Evolutionary conservation across 1,284 basidiomycete species (phyloP).

Genomic region (Puccinia sorghi): DNA sequence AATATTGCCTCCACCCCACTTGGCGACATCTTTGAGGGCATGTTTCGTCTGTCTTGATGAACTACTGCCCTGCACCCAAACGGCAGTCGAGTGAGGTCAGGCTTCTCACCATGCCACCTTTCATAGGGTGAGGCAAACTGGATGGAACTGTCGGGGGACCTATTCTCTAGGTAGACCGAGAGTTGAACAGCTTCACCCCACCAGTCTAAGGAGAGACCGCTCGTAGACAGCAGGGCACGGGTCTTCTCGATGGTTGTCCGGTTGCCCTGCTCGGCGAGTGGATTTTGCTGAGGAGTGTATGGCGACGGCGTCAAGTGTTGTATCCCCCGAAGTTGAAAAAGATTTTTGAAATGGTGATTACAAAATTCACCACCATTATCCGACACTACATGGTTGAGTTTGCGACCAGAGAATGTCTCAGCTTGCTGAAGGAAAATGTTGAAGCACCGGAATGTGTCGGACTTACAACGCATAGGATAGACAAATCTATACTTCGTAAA

Average conservation of each 20-base stretch:
- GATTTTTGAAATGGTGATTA: not conserved
- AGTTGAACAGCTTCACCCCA: slow-evolving; percentile 11
- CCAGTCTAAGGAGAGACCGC: not conserved
- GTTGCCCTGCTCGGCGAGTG: not conserved
- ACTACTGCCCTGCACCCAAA: slow-evolving; percentile 2
- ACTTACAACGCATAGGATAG: slow-evolving; percentile 5
- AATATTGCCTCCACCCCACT: slow-evolving; percentile 5
- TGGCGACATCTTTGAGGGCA: not conserved
- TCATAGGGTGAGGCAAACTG: not conserved
- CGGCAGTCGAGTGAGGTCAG: not conserved
- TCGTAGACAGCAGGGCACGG: not conserved
- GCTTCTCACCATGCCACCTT: not conserved
- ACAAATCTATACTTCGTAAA: slow-evolving; percentile 2
- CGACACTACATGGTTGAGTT: not conserved
- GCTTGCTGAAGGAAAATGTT: not conserved
- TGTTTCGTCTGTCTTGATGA: not conserved
- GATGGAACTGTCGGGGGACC: not conserved
- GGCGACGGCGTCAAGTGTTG: not conserved
- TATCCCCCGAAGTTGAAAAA: not conserved
- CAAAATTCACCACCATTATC: not conserved
- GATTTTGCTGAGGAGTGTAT: slow-evolving; percentile 19
- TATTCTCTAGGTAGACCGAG: slow-evolving; percentile 1
- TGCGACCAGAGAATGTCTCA: not conserved
- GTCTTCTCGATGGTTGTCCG: slow-evolving; percentile 1
- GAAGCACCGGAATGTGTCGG: not conserved